Base-by-base conservation (phyloP, 495 filamentous ascomycete species). In the Filosporella fistucella region DNA sequence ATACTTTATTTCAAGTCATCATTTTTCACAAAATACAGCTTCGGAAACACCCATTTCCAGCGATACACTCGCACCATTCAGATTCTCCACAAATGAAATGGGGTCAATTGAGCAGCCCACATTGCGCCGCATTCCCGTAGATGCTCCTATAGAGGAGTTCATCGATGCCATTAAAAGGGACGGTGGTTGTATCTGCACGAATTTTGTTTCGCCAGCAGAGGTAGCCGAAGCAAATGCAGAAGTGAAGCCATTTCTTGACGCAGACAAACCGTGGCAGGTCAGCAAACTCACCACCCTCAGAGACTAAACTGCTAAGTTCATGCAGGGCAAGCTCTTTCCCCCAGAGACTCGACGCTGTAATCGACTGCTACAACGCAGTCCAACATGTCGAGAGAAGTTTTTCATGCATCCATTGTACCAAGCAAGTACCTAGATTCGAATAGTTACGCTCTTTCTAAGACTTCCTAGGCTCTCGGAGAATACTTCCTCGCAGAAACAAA, bases 131-230 rank as follows among this genome's bases (percentile, higher is more conserved):
- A 40, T 40, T 22, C 8, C 37, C 18, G 37, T 40, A 11, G 20
- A 40, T 22, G 37, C 37, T 40, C 37, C 6, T 3, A 40, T 40
- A 20, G 37, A 40, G 23, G 46, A 45, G 28, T 39, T 42, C 12
- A 42, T 49, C 21, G 34, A 24, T 11, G 46, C 33, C 17, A 34
- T 49, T 9, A 28, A 28, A 13, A 29, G 26, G n/a, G 52, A 61
- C 47, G 56, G 56, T 18, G 41, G 52, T 4, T 52, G 58, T 12
- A 61, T 63, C 16, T 49, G 62, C 20, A 49, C 48, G 12, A 57
- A 59, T 34, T 63, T 59, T 30, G 45, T 54, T 7, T 43, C 35
- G 11, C 10, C 49, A 33, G 49, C 37, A 17, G 22, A 21, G 3
- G 33, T 61, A n/a, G 55, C 29, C 1, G 22, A 56, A 20, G 52